phyloP scores from a whole-genome alignment of 83 land plant genomes.

The Thuja plicata region DNA sequence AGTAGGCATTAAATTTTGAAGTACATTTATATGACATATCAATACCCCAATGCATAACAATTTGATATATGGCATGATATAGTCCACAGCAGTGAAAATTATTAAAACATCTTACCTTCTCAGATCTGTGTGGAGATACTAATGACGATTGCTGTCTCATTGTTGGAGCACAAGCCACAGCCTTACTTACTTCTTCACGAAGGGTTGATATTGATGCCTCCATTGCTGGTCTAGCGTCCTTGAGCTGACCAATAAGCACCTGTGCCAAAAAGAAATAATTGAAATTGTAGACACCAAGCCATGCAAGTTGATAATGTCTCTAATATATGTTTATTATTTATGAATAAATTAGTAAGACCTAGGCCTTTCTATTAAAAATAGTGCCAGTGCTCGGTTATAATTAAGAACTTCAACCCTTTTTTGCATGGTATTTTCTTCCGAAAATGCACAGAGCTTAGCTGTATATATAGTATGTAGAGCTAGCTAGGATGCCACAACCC shows the following conservation, averaged over 20 bases:
- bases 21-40: not conserved
- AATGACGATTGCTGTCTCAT: constrained; percentile 9
- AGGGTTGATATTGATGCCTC: constrained; percentile 78
- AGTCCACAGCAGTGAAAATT: not conserved
- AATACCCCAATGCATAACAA: not conserved
- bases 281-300: not conserved
- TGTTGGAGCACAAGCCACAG: constrained; percentile 29
- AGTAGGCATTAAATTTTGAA: not conserved
- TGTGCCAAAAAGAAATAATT: constrained; percentile 32
- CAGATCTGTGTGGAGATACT: constrained; percentile 18
- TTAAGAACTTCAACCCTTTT: not conserved
- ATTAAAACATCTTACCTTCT: constrained; percentile 17
- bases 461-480: not conserved
- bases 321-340: not conserved
- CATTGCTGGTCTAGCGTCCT: constrained; percentile 86
- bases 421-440: not conserved
- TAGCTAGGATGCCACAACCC: not conserved
- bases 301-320: not conserved
- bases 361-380: not conserved
- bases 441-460: not conserved
- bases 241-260: constrained; percentile 88
- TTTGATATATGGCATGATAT: not conserved
- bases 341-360: not conserved
- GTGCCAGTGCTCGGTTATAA: not conserved
- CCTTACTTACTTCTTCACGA: constrained; percentile 77